Base-by-base conservation (phyloP, 2,329 filamentous ascomycete genomes). In the Pseudogymnoascus sp. region DNA sequence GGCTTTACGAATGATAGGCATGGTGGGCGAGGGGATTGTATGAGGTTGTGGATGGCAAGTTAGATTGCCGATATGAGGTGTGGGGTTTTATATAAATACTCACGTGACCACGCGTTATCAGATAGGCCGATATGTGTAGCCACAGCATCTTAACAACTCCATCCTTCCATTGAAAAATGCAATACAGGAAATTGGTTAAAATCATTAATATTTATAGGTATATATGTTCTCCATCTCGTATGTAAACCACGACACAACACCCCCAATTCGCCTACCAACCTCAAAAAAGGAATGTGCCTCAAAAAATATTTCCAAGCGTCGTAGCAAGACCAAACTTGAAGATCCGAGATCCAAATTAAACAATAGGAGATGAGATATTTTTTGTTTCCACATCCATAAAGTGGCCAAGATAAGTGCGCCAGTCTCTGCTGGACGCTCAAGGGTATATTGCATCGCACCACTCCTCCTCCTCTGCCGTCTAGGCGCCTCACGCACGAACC, bases 391-490 rank as follows among this genome's bases (percentile, higher is more conserved):
- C 28, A 21, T 55, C 49, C 28, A 33, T 55, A 8, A 49, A 33
- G 28, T 33, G 49, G n/a, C 49, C 45, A 55, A 55, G 33, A 33
- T 16, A 9, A 12, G 49, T 28, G n/a, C 28, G 49, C 49, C 49
- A 33, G 49, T 55, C 49, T 55, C 49, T 55, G 25, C 28, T 18
- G 28, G 9, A 18, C 28, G 49, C 49, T n/a, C 49, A 33, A 18
- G 49, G 49, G 49, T 55, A 55, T 55, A 55, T 55, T n/a, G 49
- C 49, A 33, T 33, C 49, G 49, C 28, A 55, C 14, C 49, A 3
- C n/a, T 28, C 23, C 2, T 16, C 18, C 37, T 23, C 18, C 18
- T 41, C 8, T 5, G 9, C 43, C 14, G 14, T 12, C 23, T 52
- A 31, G 23, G 14, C 45, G 14, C 45, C 2, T 52, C 25, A 5